These are phyloP conservation scores for Cordyceps cicadae DNA, from an alignment of 2,329 filamentous ascomycete species.

Conservation along the genomic window DNA sequence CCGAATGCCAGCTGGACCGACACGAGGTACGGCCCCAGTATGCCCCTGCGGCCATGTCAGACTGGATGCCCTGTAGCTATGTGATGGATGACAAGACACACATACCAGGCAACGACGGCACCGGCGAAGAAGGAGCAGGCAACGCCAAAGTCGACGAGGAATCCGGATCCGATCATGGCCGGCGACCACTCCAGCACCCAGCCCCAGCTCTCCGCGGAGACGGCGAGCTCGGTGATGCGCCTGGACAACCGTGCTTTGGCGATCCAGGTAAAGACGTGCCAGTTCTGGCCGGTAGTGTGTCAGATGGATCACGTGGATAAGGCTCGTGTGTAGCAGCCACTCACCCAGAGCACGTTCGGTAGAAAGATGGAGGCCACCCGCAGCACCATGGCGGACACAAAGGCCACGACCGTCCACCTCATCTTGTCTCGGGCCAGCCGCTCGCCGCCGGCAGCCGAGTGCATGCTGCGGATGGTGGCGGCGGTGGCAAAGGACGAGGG, in stretches of 20 bases:
- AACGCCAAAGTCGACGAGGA: conserved; percentile 6
- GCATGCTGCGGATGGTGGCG: conserved; percentile 10
- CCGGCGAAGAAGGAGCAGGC: conserved; percentile 5
- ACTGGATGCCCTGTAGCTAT: neutral
- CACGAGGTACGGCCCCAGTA: conserved; percentile 5
- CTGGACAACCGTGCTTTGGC: neutral
- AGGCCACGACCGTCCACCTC: conserved; percentile 9
- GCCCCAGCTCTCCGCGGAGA: conserved; percentile 11
- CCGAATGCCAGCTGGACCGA: neutral
- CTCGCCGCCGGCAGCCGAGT: conserved; percentile 8
- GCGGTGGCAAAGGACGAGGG: conserved; percentile 10
- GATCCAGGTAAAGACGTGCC: conserved; percentile 10
- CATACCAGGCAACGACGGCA: neutral
- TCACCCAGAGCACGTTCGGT: conserved; percentile 8
- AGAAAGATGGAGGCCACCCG: conserved; percentile 4
- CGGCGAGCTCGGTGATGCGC: neutral
- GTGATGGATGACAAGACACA: neutral
- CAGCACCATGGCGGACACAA: conserved; percentile 9
- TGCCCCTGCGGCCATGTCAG: neutral
- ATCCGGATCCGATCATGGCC: conserved; percentile 5
- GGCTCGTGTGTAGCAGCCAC: neutral
- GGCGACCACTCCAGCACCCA: conserved; percentile 12
- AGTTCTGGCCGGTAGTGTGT: neutral
- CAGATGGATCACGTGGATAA: neutral
- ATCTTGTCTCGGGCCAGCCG: conserved; percentile 3